phyloP scores from a whole-genome alignment of 2,329 filamentous ascomycete species.

The Furcasterigmium furcatum region DNA sequence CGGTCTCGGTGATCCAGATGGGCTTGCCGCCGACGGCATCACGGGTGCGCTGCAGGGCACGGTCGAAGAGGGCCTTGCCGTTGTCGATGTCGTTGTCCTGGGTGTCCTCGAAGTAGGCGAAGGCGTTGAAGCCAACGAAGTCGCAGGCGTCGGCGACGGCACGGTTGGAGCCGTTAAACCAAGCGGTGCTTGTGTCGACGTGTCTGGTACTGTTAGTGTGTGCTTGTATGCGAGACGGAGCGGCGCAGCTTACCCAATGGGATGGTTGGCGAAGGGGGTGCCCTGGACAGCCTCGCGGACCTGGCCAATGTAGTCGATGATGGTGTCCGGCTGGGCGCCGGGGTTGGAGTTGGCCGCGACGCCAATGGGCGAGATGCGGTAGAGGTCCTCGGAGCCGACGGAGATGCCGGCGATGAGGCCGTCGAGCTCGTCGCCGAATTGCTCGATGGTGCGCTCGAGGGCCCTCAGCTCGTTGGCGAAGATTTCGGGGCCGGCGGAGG shows the following conservation, averaged over 20 bases:
- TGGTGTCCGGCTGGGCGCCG: conserved; percentile 58
- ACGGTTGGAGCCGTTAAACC: conserved; percentile 69
- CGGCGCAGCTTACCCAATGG: conserved; percentile 49
- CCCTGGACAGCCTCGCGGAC: conserved; percentile 61
- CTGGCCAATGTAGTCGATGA: conserved; percentile 69
- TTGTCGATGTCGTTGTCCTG: conserved; percentile 63
- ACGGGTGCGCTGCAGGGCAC: conserved; percentile 59
- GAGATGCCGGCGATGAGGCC: conserved; percentile 76
- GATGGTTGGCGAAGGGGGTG: conserved; percentile 53
- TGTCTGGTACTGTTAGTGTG: conserved; percentile 37
- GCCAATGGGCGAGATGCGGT: conserved; percentile 72
- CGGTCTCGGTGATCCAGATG: conserved; percentile 86
- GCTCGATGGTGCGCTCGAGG: conserved; percentile 63
- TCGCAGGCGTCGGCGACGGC: conserved; percentile 68
- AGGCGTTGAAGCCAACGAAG: conserved; percentile 81
- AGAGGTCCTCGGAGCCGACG: conserved; percentile 83
- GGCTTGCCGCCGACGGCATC: conserved; percentile 61
- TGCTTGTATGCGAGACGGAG: not conserved
- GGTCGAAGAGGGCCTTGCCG: conserved; percentile 64
- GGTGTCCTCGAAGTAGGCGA: conserved; percentile 78
- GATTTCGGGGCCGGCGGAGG: conserved; percentile 59
- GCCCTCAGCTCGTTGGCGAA: conserved; percentile 74
- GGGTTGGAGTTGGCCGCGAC: conserved; percentile 57
- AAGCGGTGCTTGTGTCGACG: conserved; percentile 86
- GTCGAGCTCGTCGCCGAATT: conserved; percentile 65